A percentile compares a stretch with the other conserved stretches of the same genome.
These are phyloP conservation scores for Tulasnella sp. DNA, from an alignment of 768 basidiomycete species.

Conservation along the genomic window DNA sequence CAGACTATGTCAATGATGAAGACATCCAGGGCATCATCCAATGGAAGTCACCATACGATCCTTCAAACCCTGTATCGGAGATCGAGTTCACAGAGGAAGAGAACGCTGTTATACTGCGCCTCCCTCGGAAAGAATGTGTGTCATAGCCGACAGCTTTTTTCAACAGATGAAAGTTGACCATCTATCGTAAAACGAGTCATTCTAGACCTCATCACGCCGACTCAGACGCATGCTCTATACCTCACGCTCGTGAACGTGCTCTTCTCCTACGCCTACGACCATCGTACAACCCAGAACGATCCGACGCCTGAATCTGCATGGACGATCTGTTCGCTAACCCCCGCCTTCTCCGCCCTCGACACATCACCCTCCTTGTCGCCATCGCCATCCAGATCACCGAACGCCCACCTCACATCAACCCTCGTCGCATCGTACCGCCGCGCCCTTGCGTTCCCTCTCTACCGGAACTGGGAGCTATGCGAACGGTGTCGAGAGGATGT, in stretches of 20 bases:
- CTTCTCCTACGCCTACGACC: conserved; percentile 74
- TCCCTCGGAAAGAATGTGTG: conserved; percentile 45
- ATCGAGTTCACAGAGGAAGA: conserved; percentile 61
- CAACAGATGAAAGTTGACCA: background rate
- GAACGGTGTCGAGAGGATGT: conserved; percentile 58
- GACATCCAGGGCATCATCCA: conserved; percentile 57
- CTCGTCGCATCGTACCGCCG: conserved; percentile 62
- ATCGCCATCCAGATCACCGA: background rate
- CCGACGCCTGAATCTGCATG: conserved; percentile 83
- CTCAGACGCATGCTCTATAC: conserved; percentile 52
- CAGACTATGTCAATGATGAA: conserved; percentile 68
- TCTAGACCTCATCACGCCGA: conserved; percentile 48
- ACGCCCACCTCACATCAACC: conserved; percentile 31
- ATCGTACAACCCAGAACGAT: conserved; percentile 63
- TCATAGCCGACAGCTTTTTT: background rate
- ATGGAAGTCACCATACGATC: conserved; percentile 51
- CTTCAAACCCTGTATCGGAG: conserved; percentile 21
- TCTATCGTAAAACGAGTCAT: background rate
- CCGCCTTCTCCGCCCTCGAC: conserved; percentile 75
- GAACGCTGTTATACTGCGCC: conserved; percentile 48
- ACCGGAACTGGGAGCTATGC: conserved; percentile 64
- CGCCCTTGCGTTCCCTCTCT: conserved; percentile 62
- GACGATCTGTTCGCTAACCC: conserved; percentile 63
- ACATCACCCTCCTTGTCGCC: conserved; percentile 40
- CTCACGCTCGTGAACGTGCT: conserved; percentile 58